phyloP scores from a whole-genome alignment of 2,329 filamentous ascomycete species.

The Lecanicillium sp. region DNA sequence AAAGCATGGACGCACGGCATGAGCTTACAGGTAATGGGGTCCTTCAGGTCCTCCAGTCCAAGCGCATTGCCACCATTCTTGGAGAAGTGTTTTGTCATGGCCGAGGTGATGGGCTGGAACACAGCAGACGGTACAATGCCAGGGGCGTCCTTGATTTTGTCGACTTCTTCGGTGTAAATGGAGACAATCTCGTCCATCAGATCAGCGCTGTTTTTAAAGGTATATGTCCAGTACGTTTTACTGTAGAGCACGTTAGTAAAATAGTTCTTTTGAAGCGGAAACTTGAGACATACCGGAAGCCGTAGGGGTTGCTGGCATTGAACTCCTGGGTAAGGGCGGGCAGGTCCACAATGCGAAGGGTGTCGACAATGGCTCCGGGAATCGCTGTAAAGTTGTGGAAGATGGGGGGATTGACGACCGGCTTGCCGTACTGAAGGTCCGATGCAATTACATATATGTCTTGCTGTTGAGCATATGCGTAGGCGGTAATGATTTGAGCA shows the following conservation, averaged over 20 bases:
- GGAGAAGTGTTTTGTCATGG: constrained; percentile 28
- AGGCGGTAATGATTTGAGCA: constrained; percentile 20
- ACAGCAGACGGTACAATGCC: constrained; percentile 24
- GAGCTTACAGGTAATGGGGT: constrained; percentile 19
- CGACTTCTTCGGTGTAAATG: constrained; percentile 21
- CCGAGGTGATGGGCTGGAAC: constrained; percentile 37
- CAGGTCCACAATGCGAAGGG: constrained; percentile 17
- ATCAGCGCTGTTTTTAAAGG: constrained; percentile 15
- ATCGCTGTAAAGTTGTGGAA: constrained; percentile 19
- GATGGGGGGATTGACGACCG: constrained; percentile 16
- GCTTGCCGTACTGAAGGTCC: constrained; percentile 19
- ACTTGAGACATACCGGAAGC: constrained; percentile 18
- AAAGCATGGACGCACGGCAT: background rate
- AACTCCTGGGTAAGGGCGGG: constrained; percentile 19
- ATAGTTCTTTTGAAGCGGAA: background rate
- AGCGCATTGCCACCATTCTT: constrained; percentile 29
- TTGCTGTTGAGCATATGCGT: constrained; percentile 18
- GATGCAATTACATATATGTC: constrained; percentile 17
- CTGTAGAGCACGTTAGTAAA: constrained; percentile 5
- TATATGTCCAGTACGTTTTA: constrained; percentile 21
- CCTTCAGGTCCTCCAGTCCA: constrained; percentile 23
- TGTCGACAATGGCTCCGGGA: constrained; percentile 17
- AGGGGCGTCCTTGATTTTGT: constrained; percentile 17
- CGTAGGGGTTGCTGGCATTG: constrained; percentile 19
- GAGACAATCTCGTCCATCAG: constrained; percentile 20